Percentiles rank a stretch among this genome's conserved stretches.
Conservation (phyloP, 495 filamentous ascomycete species). For the Neurospora sp. region DNA sequence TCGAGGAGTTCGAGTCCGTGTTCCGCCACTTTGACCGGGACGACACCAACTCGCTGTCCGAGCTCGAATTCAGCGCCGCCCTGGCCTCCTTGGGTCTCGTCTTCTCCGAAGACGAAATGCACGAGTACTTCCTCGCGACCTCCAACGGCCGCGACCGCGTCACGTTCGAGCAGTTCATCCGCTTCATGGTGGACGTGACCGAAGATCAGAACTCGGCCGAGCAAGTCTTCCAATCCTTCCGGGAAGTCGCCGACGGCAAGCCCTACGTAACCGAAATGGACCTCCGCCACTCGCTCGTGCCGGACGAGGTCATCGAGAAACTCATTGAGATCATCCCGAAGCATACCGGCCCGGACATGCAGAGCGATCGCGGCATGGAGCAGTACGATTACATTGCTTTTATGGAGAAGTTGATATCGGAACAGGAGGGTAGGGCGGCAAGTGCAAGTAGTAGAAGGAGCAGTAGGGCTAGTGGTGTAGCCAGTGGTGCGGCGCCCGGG, state of each 20-base stretch:
- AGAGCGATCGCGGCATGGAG: slow-evolving; percentile 61
- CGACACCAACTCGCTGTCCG: slow-evolving; percentile 76
- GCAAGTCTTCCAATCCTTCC: slow-evolving; percentile 94
- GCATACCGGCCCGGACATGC: slow-evolving; percentile 68
- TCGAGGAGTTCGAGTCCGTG: slow-evolving; percentile 96
- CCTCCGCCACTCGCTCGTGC: slow-evolving; percentile 84
- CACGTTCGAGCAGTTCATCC: slow-evolving; percentile 96
- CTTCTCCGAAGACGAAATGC: slow-evolving; percentile 95
- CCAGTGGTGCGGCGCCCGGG: not conserved
- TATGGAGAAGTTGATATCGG: slow-evolving; percentile 66
- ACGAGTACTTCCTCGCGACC: slow-evolving; percentile 76
- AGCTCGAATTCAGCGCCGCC: slow-evolving; percentile 91
- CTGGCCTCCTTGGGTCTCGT: slow-evolving; percentile 87
- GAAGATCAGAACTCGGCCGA: slow-evolving; percentile 98
- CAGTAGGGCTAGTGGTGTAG: not conserved
- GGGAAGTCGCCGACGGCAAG: slow-evolving; percentile 95
- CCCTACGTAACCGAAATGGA: slow-evolving; percentile 98
- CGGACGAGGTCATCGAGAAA: slow-evolving; percentile 90
- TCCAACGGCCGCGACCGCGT: slow-evolving; percentile 64
- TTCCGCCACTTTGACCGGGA: slow-evolving; percentile 98
- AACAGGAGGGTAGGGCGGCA: slow-evolving; percentile 6
- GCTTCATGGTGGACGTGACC: slow-evolving; percentile 97
- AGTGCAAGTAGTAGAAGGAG: slow-evolving; percentile 1
- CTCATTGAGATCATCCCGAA: slow-evolving; percentile 75
- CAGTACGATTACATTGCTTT: slow-evolving; percentile 91